phyloP scores from a whole-genome alignment of 257 asterid genomes.

The Perilla frutescens region DNA sequence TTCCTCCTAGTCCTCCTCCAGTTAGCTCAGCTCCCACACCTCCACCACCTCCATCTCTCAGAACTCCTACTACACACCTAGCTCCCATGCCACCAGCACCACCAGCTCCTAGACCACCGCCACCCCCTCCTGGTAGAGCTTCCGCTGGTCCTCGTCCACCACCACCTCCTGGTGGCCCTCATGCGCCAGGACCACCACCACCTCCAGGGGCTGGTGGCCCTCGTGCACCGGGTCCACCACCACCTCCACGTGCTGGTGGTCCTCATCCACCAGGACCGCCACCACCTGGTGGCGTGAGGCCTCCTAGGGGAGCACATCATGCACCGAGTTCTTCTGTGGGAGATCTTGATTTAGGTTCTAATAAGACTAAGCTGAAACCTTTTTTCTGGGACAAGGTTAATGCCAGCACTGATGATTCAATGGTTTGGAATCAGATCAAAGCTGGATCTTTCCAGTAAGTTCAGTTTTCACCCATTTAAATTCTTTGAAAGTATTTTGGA shows the following conservation, averaged over 20 bases:
- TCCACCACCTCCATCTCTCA: slow-evolving; percentile 20
- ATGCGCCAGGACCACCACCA: slow-evolving; percentile 35
- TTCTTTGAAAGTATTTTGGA: slow-evolving; percentile 14
- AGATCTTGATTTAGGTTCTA: slow-evolving; percentile 44
- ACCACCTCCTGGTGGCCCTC: slow-evolving; percentile 42
- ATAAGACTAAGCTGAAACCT: slow-evolving; percentile 90
- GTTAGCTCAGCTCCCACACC: slow-evolving; percentile 33
- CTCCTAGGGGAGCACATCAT: slow-evolving; percentile 53
- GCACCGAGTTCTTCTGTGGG: slow-evolving; percentile 41
- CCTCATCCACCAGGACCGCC: slow-evolving; percentile 55
- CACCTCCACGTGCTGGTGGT: slow-evolving; percentile 30
- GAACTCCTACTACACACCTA: slow-evolving; percentile 1
- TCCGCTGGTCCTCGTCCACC: slow-evolving; percentile 40
- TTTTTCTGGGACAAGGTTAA: slow-evolving; percentile 98
- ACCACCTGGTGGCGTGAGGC: slow-evolving; percentile 50
- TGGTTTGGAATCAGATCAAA: slow-evolving; percentile 95
- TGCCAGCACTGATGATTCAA: slow-evolving; percentile 80
- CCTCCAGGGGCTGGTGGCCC: slow-evolving; percentile 34
- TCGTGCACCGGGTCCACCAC: slow-evolving; percentile 54
- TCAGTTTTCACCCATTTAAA: slow-evolving; percentile 12
- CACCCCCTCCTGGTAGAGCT: slow-evolving; percentile 27
- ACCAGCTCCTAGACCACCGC: slow-evolving; percentile 31
- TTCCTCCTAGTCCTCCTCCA: slow-evolving; percentile 43
- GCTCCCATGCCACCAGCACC: slow-evolving; percentile 35
- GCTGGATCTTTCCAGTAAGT: slow-evolving; percentile 97